These are phyloP conservation scores for Amanita jacksonii DNA, from an alignment of 768 basidiomycete genomes.

Conservation along the genomic window DNA sequence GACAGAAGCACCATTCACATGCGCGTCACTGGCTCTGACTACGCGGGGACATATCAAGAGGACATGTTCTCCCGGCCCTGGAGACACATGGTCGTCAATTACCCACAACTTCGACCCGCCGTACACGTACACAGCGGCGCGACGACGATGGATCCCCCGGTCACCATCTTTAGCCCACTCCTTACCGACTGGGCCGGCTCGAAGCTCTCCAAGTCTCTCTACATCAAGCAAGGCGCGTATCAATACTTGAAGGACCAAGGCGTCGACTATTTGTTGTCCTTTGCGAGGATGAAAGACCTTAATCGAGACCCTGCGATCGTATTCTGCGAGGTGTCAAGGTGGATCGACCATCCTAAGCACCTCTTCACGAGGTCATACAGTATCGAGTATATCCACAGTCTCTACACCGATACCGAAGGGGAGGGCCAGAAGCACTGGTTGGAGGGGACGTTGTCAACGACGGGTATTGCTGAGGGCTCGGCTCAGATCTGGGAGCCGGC, in stretches of 20 bases:
- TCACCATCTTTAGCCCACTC: neutral
- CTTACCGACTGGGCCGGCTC: neutral
- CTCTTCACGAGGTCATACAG: conserved; percentile 16
- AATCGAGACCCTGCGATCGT: neutral
- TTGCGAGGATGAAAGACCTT: neutral
- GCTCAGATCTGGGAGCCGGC: too few relatives aligned
- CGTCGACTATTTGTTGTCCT: neutral
- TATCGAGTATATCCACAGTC: conserved; percentile 16
- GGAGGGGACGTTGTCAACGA: too few relatives aligned
- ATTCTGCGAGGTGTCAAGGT: conserved; percentile 13
- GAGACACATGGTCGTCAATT: too few relatives aligned
- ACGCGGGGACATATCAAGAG: too few relatives aligned
- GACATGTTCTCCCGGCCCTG: too few relatives aligned
- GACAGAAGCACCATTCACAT: too few relatives aligned
- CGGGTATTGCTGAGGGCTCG: too few relatives aligned
- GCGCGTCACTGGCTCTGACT: too few relatives aligned
- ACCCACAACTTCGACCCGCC: too few relatives aligned
- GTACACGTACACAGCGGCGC: too few relatives aligned
- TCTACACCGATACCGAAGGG: too few relatives aligned
- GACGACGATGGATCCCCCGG: neutral
- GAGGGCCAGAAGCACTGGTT: too few relatives aligned
- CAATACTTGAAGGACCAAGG: neutral
- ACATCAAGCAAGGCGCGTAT: neutral
- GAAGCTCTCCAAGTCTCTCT: neutral
- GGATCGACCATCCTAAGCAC: conserved; percentile 16